Evolutionary conservation across 192 early-diverging fungal genomes (phyloP).

Genomic region (Umbelopsis sp.): DNA sequence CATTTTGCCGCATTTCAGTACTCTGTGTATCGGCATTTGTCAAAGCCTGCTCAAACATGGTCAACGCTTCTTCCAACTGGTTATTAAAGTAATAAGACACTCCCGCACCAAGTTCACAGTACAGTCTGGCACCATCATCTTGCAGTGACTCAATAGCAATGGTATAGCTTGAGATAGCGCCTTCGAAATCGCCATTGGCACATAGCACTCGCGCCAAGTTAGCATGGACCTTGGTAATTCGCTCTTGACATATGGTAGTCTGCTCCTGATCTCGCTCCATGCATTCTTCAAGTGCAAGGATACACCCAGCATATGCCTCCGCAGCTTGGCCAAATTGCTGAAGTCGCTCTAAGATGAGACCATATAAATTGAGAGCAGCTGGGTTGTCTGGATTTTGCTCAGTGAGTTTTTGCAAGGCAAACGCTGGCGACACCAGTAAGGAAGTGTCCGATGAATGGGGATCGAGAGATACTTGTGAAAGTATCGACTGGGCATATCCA

Average conservation of each 20-base stretch:
- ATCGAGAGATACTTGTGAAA: constrained; percentile 12
- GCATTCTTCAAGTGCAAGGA: constrained; percentile 40
- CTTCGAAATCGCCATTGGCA: constrained; percentile 56
- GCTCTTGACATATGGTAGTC: neutral
- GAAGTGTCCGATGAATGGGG: constrained; percentile 6
- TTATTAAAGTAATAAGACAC: constrained; percentile 76
- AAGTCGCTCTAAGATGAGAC: constrained; percentile 76
- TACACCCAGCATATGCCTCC: constrained; percentile 58
- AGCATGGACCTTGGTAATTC: constrained; percentile 53
- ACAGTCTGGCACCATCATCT: constrained; percentile 26
- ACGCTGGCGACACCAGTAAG: constrained; percentile 50
- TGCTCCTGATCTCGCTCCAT: constrained; percentile 16
- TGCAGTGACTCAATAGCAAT: constrained; percentile 33
- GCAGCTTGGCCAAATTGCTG: constrained; percentile 68
- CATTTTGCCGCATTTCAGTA: constrained; percentile 59
- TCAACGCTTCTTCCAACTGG: constrained; percentile 66
- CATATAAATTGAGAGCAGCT: constrained; percentile 67
- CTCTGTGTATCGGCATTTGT: constrained; percentile 48
- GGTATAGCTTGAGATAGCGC: constrained; percentile 58
- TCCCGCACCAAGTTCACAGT: constrained; percentile 64
- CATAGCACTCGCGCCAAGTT: constrained; percentile 75
- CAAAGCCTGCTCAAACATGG: constrained; percentile 74
- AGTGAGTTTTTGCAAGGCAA: constrained; percentile 66
- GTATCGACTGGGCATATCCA: constrained; percentile 43
- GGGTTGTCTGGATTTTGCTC: constrained; percentile 61